Percentiles rank a stretch among this genome's conserved stretches.
phyloP scores from a whole-genome alignment of 805 yeast species.

The Candida piceae region DNA sequence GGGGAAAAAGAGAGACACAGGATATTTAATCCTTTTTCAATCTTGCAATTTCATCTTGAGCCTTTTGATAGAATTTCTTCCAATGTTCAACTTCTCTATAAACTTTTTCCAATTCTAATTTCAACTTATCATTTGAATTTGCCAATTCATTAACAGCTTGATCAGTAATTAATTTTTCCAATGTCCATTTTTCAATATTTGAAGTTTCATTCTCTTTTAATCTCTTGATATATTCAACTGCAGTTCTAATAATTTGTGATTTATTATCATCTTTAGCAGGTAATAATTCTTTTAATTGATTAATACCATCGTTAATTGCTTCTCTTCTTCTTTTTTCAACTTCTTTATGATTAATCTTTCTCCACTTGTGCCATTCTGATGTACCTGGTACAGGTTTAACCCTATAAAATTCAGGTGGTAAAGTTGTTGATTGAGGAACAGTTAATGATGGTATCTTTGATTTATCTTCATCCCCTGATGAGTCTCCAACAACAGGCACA shows the following conservation, averaged over 20 bases:
- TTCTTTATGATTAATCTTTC: slow-evolving; percentile 91
- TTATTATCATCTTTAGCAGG: slow-evolving; percentile 86
- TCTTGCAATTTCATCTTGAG: slow-evolving; percentile 12
- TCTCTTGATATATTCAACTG: slow-evolving; percentile 85
- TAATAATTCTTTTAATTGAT: slow-evolving; percentile 67
- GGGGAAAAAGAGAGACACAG: background rate
- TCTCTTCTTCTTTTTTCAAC: slow-evolving; percentile 93
- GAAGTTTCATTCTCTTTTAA: slow-evolving; percentile 86
- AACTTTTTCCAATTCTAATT: slow-evolving; percentile 83
- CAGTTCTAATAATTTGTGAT: slow-evolving; percentile 81
- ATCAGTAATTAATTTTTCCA: slow-evolving; percentile 86
- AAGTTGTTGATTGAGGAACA: slow-evolving; percentile 17
- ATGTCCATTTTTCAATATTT: slow-evolving; percentile 90
- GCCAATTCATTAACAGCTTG: slow-evolving; percentile 85
- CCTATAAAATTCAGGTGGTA: slow-evolving; percentile 11
- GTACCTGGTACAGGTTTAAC: slow-evolving; percentile 64
- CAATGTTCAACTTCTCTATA: slow-evolving; percentile 87
- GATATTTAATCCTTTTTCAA: slow-evolving; percentile 7
- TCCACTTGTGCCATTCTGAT: slow-evolving; percentile 76
- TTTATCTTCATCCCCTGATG: background rate
- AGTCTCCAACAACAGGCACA: no score
- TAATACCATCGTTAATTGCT: slow-evolving; percentile 81
- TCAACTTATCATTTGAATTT: slow-evolving; percentile 81
- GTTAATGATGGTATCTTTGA: slow-evolving; percentile 18
- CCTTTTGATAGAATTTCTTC: slow-evolving; percentile 43